phyloP scores from a whole-genome alignment of 2,329 filamentous ascomycete genomes.

The Fusarium sp. region DNA sequence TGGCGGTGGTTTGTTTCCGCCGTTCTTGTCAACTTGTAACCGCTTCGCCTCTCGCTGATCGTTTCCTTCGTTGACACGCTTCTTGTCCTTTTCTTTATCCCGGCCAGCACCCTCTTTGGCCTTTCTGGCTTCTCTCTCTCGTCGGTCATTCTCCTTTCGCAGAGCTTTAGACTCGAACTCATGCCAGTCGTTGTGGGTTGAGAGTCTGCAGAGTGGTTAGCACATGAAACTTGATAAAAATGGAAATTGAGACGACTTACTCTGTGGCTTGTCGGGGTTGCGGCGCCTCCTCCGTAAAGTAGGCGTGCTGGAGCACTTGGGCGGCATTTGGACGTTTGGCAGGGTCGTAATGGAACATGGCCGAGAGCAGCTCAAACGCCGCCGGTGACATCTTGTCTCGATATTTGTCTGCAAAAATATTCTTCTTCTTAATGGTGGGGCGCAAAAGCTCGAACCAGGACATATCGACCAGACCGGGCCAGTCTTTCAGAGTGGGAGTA shows the following conservation, averaged over 20 bases:
- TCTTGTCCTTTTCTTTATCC: conserved; percentile 58
- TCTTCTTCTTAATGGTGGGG: conserved; percentile 80
- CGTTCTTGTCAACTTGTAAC: conserved; percentile 51
- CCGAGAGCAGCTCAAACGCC: conserved; percentile 84
- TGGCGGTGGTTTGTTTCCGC: conserved; percentile 29
- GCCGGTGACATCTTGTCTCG: conserved; percentile 81
- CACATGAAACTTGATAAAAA: conserved; percentile 4
- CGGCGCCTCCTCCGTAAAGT: conserved; percentile 89
- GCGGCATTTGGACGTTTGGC: conserved; percentile 85
- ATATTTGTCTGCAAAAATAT: conserved; percentile 87
- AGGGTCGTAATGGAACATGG: conserved; percentile 94
- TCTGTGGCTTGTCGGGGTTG: conserved; percentile 83
- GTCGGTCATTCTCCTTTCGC: conserved; percentile 87
- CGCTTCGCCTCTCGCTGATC: conserved; percentile 56
- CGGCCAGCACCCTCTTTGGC: conserved; percentile 56
- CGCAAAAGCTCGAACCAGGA: conserved; percentile 96
- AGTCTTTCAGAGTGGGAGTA: conserved; percentile 86
- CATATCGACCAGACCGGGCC: conserved; percentile 93
- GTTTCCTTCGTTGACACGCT: conserved; percentile 55
- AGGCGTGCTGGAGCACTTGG: conserved; percentile 87
- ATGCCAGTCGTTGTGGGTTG: conserved; percentile 92
- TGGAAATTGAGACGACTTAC: conserved; percentile 67
- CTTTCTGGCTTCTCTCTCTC: conserved; percentile 67
- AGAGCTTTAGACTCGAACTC: conserved; percentile 98
- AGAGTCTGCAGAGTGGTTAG: conserved; percentile 71